Conservation (phyloP, 306 rosid genomes). For the Pueraria montana region DNA sequence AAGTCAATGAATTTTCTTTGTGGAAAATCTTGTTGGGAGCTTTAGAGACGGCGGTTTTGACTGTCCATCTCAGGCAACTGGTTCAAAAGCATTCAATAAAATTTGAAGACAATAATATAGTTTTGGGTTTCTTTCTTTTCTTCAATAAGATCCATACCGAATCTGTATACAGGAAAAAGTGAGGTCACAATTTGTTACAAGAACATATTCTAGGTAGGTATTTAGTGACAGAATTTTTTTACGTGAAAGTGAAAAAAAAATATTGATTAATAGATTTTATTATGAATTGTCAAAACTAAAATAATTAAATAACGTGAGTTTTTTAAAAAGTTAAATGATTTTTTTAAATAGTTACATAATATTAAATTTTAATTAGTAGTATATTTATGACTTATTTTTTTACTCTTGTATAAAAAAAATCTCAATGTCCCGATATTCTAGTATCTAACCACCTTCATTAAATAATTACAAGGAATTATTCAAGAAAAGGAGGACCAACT, state of each 20-base stretch:
- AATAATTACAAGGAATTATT: not conserved
- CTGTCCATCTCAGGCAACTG: slow-evolving; percentile 26
- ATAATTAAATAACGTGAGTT: too few relatives aligned
- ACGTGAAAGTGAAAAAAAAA: too few relatives aligned
- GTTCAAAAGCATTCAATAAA: not conserved
- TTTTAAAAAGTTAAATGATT: too few relatives aligned
- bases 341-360: too few relatives aligned
- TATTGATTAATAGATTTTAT: too few relatives aligned
- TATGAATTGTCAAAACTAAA: too few relatives aligned
- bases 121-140: not conserved
- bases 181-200: not conserved
- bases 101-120: not conserved
- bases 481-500: not conserved
- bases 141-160: not conserved
- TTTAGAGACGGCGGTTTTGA: slow-evolving; percentile 71
- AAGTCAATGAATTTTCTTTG: slow-evolving; percentile 44
- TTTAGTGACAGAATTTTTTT: too few relatives aligned
- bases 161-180: not conserved
- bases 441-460: not conserved
- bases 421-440: not conserved
- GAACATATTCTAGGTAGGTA: too few relatives aligned
- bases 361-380: too few relatives aligned
- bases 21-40: slow-evolving; percentile 19
- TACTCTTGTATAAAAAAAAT: too few relatives aligned
- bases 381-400: too few relatives aligned